A percentile compares a stretch with the other conserved stretches of the same genome.
Conservation (phyloP, 495 filamentous ascomycete species). For the Xylaria bambusicola region DNA sequence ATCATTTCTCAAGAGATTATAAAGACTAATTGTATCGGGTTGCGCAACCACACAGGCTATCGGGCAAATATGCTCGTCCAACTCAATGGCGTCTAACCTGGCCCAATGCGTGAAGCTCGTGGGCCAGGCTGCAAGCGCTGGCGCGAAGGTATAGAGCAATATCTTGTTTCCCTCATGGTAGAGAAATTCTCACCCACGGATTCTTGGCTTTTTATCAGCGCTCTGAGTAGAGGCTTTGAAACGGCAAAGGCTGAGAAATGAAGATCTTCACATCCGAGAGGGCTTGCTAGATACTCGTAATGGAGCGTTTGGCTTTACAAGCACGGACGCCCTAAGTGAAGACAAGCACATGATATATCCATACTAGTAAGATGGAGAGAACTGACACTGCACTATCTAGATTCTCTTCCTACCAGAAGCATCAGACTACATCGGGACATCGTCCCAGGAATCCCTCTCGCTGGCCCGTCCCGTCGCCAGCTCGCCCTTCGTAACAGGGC, state of each 20-base stretch:
- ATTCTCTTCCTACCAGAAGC: constrained; percentile 92
- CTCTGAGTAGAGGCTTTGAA: too few relatives aligned
- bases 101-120: constrained; percentile 71
- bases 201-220: too few relatives aligned
- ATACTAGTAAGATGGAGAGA: neutral
- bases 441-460: constrained; percentile 63
- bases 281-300: too few relatives aligned
- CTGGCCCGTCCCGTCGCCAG: constrained; percentile 59
- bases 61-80: constrained; percentile 84
- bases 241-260: neutral
- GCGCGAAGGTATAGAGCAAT: constrained; percentile 78
- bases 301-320: too few relatives aligned
- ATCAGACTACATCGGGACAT: constrained; percentile 78
- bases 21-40: neutral
- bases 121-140: constrained; percentile 68
- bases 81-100: constrained; percentile 76
- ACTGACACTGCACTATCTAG: constrained; percentile 39
- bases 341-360: too few relatives aligned
- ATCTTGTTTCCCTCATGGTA: too few relatives aligned
- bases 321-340: too few relatives aligned
- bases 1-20: neutral
- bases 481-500: constrained; percentile 68
- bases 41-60: constrained; percentile 68
- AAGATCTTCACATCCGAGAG: neutral
- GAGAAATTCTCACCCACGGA: too few relatives aligned